These are phyloP conservation scores for Pulveroboletus sp. DNA, from an alignment of 768 basidiomycete genomes.

Conservation along the genomic window DNA sequence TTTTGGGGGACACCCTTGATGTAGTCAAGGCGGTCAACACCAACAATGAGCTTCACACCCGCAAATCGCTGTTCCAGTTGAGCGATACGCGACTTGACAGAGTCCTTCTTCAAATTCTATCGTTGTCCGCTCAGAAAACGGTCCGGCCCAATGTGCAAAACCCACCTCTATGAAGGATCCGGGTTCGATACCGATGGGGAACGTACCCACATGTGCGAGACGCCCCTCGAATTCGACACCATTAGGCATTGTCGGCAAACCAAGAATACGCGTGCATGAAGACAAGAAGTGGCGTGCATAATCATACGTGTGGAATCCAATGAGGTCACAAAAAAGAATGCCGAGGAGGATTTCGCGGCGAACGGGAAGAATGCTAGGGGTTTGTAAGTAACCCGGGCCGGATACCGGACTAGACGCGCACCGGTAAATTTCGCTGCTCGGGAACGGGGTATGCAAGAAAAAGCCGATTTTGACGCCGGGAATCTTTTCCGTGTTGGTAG, in stretches of 20 bases:
- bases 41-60: slow-evolving; percentile 96
- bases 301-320: slow-evolving; percentile 99
- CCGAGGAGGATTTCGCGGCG: slow-evolving; percentile 97
- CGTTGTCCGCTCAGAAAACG: slow-evolving; percentile 1
- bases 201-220: slow-evolving; percentile 95
- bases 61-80: slow-evolving; percentile 88
- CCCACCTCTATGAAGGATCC: slow-evolving; percentile 80
- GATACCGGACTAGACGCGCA: slow-evolving; percentile 36
- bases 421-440: slow-evolving; percentile 97
- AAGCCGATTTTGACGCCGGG: slow-evolving; percentile 92
- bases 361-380: slow-evolving; percentile 85
- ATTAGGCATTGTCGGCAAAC: slow-evolving; percentile 95
- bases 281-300: slow-evolving; percentile 99
- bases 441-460: slow-evolving; percentile 98
- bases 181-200: slow-evolving; percentile 98
- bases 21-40: slow-evolving; percentile 97
- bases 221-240: slow-evolving; percentile 96
- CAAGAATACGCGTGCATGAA: slow-evolving; percentile 94
- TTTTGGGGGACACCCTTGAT: slow-evolving; percentile 99
- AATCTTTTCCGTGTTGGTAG: slow-evolving; percentile 38
- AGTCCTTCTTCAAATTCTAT: slow-evolving; percentile 75
- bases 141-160: not conserved
- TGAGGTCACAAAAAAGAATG: slow-evolving; percentile 91
- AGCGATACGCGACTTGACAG: slow-evolving; percentile 77
- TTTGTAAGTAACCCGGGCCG: slow-evolving; percentile 6